phyloP scores from a whole-genome alignment of 345 rosid genomes.

The Durio zibethinus region DNA sequence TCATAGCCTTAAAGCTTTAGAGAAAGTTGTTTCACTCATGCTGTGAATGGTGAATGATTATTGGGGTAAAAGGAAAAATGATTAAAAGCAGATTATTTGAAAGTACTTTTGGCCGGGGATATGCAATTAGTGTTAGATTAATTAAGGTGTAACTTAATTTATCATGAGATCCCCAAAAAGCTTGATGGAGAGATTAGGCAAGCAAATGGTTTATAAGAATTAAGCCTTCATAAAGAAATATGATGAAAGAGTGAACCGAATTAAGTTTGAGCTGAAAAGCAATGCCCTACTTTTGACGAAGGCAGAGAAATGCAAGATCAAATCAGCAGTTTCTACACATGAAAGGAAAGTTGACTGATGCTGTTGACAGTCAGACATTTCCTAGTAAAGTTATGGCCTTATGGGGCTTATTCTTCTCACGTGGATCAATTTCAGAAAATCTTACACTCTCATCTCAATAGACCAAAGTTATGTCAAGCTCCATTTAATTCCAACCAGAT shows the following conservation, averaged over 20 bases:
- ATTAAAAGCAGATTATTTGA: neutral
- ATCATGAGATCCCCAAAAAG: neutral
- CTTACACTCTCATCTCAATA: too few species aligned
- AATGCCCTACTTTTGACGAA: neutral
- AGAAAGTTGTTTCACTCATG: too few species aligned
- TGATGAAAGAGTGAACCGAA: neutral
- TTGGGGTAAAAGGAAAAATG: neutral
- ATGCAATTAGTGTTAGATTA: slow-evolving; percentile 7
- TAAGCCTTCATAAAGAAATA: slow-evolving; percentile 3
- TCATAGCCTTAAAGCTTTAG: too few species aligned
- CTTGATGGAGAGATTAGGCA: neutral
- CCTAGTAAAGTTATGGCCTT: too few species aligned
- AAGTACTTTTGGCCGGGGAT: neutral
- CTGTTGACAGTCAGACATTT: too few species aligned
- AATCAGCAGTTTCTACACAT: too few species aligned
- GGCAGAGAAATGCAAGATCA: neutral
- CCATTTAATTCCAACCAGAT: too few species aligned
- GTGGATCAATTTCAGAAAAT: too few species aligned
- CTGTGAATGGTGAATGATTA: neutral
- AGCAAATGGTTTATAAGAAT: neutral
- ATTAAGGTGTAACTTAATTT: neutral
- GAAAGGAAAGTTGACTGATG: too few species aligned
- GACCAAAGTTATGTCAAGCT: too few species aligned
- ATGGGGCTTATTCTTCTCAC: too few species aligned
- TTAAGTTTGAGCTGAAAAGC: neutral